Percentiles rank a stretch among this genome's conserved stretches.
These are phyloP conservation scores for Bondarzewia mesenterica DNA, from an alignment of 1,284 basidiomycete species.

Conservation along the genomic window DNA sequence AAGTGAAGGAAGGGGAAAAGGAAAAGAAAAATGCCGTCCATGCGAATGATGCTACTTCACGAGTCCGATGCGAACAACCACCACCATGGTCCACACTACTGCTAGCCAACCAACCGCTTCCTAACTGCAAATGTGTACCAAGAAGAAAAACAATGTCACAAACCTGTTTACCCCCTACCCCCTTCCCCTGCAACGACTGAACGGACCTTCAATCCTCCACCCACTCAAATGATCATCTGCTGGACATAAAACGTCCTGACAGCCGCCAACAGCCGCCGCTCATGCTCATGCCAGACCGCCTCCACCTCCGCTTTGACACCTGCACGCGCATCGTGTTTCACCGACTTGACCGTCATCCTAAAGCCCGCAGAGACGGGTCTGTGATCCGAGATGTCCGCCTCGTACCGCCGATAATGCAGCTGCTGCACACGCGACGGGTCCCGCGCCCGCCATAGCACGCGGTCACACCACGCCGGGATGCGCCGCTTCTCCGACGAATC, in stretches of 20 bases:
- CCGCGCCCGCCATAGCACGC: conserved; percentile 76
- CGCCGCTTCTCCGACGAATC: conserved; percentile 87
- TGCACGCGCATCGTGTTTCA: conserved; percentile 51
- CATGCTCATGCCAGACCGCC: conserved; percentile 50
- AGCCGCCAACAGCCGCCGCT: conserved; percentile 41
- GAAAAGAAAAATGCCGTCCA: neutral
- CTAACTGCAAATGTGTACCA: no score
- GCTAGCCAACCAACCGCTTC: neutral
- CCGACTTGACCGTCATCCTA: conserved; percentile 61
- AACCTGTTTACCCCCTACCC: neutral
- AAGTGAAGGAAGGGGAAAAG: neutral
- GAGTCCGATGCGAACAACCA: neutral
- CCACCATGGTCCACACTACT: no score
- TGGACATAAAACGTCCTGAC: conserved; percentile 47
- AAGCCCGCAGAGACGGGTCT: conserved; percentile 81
- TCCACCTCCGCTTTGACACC: conserved; percentile 47
- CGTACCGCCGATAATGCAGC: conserved; percentile 71
- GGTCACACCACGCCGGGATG: conserved; percentile 94
- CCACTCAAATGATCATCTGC: conserved; percentile 17
- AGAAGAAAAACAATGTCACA: neutral
- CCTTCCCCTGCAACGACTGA: neutral
- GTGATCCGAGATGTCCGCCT: conserved; percentile 81
- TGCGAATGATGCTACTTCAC: neutral
- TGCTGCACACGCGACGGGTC: conserved; percentile 49
- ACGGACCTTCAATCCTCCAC: neutral